A percentile compares a stretch with the other conserved stretches of the same genome.
These are phyloP conservation scores for Cladosporium sp. DNA, from an alignment of 2,329 filamentous ascomycete genomes.

Conservation along the genomic window DNA sequence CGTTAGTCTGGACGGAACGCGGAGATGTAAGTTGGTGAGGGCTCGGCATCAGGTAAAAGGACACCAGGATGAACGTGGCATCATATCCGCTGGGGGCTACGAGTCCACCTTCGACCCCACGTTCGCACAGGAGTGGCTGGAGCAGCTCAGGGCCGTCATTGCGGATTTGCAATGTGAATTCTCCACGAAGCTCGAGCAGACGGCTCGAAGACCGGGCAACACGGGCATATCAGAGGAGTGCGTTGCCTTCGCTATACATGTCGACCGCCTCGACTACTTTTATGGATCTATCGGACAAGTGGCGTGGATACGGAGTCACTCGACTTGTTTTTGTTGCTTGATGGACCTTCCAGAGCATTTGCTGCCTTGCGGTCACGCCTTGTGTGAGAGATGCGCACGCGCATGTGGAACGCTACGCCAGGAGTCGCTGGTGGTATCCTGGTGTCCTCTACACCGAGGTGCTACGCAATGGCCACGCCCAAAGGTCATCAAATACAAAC, in stretches of 20 bases:
- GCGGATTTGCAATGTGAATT: slow-evolving; percentile 34
- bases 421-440: slow-evolving; percentile 22
- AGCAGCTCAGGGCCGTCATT: slow-evolving; percentile 33
- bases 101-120: slow-evolving; percentile 39
- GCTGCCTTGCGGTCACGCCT: slow-evolving; percentile 45
- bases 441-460: slow-evolving; percentile 39
- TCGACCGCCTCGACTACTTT: slow-evolving; percentile 38
- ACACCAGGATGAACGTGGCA: slow-evolving; percentile 48
- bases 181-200: slow-evolving; percentile 33
- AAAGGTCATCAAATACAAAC: slow-evolving; percentile 32
- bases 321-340: slow-evolving; percentile 47
- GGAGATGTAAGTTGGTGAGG: slow-evolving; percentile 36
- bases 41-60: slow-evolving; percentile 35
- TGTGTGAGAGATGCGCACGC: slow-evolving; percentile 42
- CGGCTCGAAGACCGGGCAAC: slow-evolving; percentile 29
- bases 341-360: slow-evolving; percentile 41
- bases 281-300: slow-evolving; percentile 43
- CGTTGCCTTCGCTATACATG: slow-evolving; percentile 33
- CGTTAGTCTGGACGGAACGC: slow-evolving; percentile 32
- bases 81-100: slow-evolving; percentile 46
- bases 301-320: slow-evolving; percentile 33
- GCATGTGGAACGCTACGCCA: slow-evolving; percentile 29
- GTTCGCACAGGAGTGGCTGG: slow-evolving; percentile 33
- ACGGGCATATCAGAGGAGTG: slow-evolving; percentile 33
- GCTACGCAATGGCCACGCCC: slow-evolving; percentile 39